phyloP scores from a whole-genome alignment of 2,329 filamentous ascomycete genomes.

The Curvularia sp. region DNA sequence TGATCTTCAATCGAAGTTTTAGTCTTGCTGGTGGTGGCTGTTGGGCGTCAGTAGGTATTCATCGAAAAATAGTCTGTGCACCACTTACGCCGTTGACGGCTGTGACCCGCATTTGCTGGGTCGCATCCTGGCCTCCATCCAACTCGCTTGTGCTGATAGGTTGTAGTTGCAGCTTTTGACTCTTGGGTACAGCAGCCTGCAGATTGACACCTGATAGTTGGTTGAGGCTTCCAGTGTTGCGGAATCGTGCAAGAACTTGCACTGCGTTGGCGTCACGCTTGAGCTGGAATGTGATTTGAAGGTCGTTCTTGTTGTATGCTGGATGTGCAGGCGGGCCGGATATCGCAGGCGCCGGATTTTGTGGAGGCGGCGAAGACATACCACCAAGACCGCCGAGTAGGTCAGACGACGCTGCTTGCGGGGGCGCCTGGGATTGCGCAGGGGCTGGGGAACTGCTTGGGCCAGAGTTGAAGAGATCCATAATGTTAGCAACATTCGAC shows the following conservation, averaged over 20 bases:
- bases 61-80: background rate
- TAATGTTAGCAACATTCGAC: conserved; percentile 69
- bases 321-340: conserved; percentile 63
- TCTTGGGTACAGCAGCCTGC: conserved; percentile 95
- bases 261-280: conserved; percentile 83
- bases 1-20: conserved; percentile 83
- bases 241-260: conserved; percentile 84
- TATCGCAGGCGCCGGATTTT: conserved; percentile 50
- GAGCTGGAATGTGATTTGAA: conserved; percentile 80
- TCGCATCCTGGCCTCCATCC: conserved; percentile 79
- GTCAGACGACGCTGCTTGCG: conserved; percentile 49
- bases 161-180: conserved; percentile 90
- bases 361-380: conserved; percentile 58
- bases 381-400: conserved; percentile 55
- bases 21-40: conserved; percentile 75
- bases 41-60: conserved; percentile 28
- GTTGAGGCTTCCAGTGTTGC: conserved; percentile 72
- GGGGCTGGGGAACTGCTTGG: conserved; percentile 51
- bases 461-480: conserved; percentile 79
- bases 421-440: conserved; percentile 50
- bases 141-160: conserved; percentile 85
- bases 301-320: conserved; percentile 86
- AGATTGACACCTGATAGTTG: conserved; percentile 77
- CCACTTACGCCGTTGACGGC: conserved; percentile 86
- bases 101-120: conserved; percentile 87